Evolutionary conservation across 78 protist species (phyloP), one percentile per base, ranked within the genome.

Genomic region (Chrysochromulina parva): DNA sequence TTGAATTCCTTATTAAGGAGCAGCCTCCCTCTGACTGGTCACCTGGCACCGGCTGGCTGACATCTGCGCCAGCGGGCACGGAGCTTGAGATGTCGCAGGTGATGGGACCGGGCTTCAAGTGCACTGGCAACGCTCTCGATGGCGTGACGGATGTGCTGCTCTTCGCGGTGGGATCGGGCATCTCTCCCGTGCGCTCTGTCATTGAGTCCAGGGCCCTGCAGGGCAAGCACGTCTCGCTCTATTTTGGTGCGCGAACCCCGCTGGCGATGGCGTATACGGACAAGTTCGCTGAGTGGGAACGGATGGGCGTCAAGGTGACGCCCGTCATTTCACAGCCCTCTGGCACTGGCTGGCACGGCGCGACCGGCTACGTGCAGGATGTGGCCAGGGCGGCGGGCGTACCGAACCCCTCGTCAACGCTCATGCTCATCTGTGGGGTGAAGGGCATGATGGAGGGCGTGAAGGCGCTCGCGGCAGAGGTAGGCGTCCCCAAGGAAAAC

Each of bases 1-100:
- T 80, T 65, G 86, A 80, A 47, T 80, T 80, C 38, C 62, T 80
- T 5, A 80, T 80, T 38, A 80, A 80, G 84, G 84, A 74, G 84
- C 11, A 24, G 50, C 78, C 78, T 1, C 78, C 78, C 5, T 69
- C 78, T 3, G 78, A 69, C 50, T 69, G 78, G 78, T 69, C 78
- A 3, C 78, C 78, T 10, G 78, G 78, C 11, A 69, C 78, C 48
- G 78, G 53, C 11, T 69, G 78, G 78, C 78, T 69, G 53, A 69
- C 78, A 16, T 3, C 50, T 50, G 78, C 78, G 6, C 50, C 58
- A 14, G 84, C 84, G 28, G 84, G 84, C 84, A 10, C 57, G 19
- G 84, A 38, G 84, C 38, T 74, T 7, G 53, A 38, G 84, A 50
- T 74, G 58, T 17, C 38, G 38, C 84, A 58, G 62, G 62, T 58